Conservation (phyloP, 148 eudicot species). For the Fallopia convolvulus region DNA sequence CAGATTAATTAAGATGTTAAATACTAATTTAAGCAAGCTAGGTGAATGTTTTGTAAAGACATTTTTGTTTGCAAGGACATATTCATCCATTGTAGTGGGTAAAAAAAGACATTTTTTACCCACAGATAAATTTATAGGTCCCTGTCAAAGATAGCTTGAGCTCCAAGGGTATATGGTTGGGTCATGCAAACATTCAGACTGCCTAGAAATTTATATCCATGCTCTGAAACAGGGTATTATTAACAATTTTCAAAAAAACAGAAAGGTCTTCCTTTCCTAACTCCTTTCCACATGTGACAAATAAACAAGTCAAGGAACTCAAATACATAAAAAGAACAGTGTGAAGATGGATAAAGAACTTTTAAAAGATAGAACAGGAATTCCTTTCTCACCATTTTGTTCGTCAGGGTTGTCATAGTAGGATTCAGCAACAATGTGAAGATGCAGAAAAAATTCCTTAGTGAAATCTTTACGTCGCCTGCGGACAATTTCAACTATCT, state of each 20-base stretch:
- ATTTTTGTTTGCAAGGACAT: too few species aligned
- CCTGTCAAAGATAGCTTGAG: background rate
- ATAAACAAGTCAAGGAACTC: background rate
- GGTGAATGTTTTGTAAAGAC: too few species aligned
- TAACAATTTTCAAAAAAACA: background rate
- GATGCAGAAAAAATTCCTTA: constrained; percentile 73
- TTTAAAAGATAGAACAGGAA: background rate
- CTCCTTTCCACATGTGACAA: background rate
- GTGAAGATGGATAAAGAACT: background rate
- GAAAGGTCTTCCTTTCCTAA: background rate
- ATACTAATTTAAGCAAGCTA: too few species aligned
- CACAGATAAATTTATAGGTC: too few species aligned
- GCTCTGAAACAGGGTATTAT: background rate
- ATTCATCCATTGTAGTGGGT: too few species aligned
- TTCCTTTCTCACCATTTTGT: constrained; percentile 57
- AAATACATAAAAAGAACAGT: background rate
- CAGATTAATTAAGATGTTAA: too few species aligned
- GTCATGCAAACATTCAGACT: background rate
- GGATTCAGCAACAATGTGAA: constrained; percentile 72
- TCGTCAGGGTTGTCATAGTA: constrained; percentile 63
- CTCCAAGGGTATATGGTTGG: background rate
- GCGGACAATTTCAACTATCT: constrained; percentile 60
- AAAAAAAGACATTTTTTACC: too few species aligned
- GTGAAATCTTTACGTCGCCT: constrained; percentile 97
- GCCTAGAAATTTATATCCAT: background rate